A percentile compares a stretch with the other conserved stretches of the same genome.
Conservation (phyloP, 139 green algal species). For the Tetraselmis chui region DNA sequence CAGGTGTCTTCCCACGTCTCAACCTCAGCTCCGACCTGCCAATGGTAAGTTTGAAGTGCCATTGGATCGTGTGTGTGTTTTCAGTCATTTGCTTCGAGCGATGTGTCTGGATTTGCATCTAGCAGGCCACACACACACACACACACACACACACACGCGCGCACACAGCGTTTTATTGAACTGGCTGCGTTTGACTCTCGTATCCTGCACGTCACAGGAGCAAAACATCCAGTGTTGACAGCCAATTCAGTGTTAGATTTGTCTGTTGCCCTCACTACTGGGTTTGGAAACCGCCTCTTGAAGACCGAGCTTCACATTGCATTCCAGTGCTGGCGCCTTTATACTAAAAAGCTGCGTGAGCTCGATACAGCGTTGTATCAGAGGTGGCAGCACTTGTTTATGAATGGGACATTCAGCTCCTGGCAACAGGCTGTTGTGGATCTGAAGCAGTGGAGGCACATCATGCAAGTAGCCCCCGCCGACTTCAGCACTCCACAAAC, state of each 20-base stretch:
- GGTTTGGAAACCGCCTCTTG: not conserved
- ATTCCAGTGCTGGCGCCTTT: not conserved
- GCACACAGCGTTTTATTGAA: too few species aligned
- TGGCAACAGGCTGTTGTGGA: not conserved
- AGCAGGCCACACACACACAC: not conserved
- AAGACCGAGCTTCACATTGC: not conserved
- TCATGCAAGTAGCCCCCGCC: not conserved
- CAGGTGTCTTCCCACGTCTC: not conserved
- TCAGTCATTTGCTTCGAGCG: not conserved
- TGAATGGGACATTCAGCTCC: not conserved
- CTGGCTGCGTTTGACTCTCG: too few species aligned
- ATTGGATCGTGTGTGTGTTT: too few species aligned
- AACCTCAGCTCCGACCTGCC: not conserved
- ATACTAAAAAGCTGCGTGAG: not conserved
- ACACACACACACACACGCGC: too few species aligned
- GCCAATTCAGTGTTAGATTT: not conserved
- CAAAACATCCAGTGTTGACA: not conserved
- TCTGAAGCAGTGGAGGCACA: not conserved
- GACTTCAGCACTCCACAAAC: too few species aligned
- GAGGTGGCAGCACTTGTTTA: not conserved
- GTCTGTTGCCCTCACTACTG: not conserved
- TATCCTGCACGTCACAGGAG: not conserved
- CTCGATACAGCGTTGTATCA: not conserved
- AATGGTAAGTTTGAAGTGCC: not conserved
- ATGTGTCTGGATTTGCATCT: not conserved